Conservation (phyloP, 495 filamentous ascomycete species). For the Neurospora sp. region DNA sequence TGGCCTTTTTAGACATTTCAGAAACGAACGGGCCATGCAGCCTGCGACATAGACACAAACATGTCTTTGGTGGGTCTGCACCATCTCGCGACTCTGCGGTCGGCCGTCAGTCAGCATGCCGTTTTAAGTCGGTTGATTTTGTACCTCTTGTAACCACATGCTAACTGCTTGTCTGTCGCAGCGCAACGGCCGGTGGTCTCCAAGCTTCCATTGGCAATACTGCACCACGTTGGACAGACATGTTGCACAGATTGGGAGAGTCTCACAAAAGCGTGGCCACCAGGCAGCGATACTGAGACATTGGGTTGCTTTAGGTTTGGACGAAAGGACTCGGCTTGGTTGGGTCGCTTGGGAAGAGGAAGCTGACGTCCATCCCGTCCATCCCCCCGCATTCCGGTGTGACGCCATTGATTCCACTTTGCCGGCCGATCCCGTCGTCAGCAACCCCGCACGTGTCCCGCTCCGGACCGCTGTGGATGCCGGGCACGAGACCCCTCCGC, state of each 20-base stretch:
- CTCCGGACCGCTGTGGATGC: neutral
- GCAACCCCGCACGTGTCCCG: neutral
- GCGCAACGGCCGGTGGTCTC: neutral
- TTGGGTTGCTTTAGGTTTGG: neutral
- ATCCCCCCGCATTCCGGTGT: neutral
- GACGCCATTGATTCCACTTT: neutral
- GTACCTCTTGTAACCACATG: neutral
- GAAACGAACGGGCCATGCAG: neutral
- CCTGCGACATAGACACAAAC: neutral
- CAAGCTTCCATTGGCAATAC: neutral
- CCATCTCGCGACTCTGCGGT: neutral
- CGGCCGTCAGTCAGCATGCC: neutral
- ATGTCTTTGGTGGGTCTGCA: neutral
- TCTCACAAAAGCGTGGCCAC: neutral
- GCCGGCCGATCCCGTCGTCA: neutral
- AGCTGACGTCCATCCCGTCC: neutral
- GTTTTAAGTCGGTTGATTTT: neutral
- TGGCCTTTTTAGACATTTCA: neutral
- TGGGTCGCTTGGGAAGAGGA: neutral
- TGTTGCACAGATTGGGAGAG: neutral
- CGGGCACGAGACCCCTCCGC: neutral
- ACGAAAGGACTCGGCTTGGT: neutral
- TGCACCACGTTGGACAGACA: neutral
- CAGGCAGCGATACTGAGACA: neutral
- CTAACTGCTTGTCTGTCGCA: neutral